Evolutionary conservation across 768 basidiomycete species (phyloP).

Genomic region (Fomitopsis serialis): DNA sequence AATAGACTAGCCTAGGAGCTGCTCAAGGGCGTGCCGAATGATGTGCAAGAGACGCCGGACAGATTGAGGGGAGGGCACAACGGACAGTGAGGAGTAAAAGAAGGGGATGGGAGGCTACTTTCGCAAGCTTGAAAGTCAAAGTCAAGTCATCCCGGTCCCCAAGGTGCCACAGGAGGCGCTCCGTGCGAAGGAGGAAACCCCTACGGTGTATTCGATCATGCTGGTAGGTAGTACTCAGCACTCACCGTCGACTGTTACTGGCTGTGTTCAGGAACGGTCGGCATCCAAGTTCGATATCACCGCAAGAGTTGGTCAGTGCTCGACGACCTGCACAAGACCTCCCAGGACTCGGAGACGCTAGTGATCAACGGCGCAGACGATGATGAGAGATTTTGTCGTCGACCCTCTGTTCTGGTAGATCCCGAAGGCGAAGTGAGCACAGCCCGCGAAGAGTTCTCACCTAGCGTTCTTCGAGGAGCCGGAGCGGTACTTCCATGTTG

Average conservation of each 20-base stretch:
- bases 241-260: neutral
- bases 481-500: constrained; percentile 35
- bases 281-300: constrained; percentile 33
- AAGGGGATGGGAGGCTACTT: neutral
- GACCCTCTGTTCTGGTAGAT: constrained; percentile 34
- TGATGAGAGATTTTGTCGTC: constrained; percentile 33
- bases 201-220: constrained; percentile 33
- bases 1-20: constrained; percentile 23
- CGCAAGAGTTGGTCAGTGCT: constrained; percentile 36
- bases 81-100: neutral
- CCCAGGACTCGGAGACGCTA: constrained; percentile 27
- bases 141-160: constrained; percentile 17
- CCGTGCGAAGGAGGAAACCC: constrained; percentile 23
- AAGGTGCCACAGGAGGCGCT: constrained; percentile 19
- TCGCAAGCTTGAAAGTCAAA: neutral
- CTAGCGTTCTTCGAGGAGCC: constrained; percentile 38
- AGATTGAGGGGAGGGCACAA: constrained; percentile 1
- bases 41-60: constrained; percentile 15
- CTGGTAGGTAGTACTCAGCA: constrained; percentile 11
- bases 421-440: constrained; percentile 37
- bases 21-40: constrained; percentile 31
- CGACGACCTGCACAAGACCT: constrained; percentile 36
- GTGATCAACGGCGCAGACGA: constrained; percentile 38
- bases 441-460: constrained; percentile 39
- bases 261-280: constrained; percentile 18